These are phyloP conservation scores for Kurtzmaniella fragi DNA, from an alignment of 805 yeast species.

Conservation along the genomic window DNA sequence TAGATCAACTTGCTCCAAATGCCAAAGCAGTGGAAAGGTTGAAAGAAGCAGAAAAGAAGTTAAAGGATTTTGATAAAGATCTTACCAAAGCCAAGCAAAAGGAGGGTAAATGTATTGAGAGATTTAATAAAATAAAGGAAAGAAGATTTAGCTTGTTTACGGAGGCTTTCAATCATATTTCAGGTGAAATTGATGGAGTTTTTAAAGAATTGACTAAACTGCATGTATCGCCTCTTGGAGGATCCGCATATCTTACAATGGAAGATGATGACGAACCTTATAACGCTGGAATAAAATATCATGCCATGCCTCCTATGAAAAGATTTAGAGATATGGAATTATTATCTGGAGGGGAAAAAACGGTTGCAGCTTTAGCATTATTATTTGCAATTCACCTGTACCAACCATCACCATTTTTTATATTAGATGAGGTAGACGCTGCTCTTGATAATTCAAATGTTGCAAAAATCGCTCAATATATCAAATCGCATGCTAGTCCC, in stretches of 20 bases:
- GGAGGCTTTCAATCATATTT: slow-evolving; percentile 72
- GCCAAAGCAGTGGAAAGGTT: slow-evolving; percentile 74
- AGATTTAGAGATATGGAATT: slow-evolving; percentile 89
- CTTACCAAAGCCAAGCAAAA: slow-evolving; percentile 54
- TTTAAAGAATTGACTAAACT: slow-evolving; percentile 84
- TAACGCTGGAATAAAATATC: slow-evolving; percentile 74
- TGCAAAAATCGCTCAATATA: slow-evolving; percentile 79
- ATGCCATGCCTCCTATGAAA: slow-evolving; percentile 95
- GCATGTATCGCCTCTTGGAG: slow-evolving; percentile 72
- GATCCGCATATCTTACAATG: slow-evolving; percentile 83
- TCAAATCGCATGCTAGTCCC: slow-evolving; percentile 68
- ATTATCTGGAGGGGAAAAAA: slow-evolving; percentile 94
- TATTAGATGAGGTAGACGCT: slow-evolving; percentile 96
- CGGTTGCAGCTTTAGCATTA: slow-evolving; percentile 92
- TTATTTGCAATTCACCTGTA: slow-evolving; percentile 85
- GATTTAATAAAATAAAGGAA: slow-evolving; percentile 55
- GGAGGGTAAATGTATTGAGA: slow-evolving; percentile 50
- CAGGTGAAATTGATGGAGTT: slow-evolving; percentile 63
- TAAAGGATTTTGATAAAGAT: slow-evolving; percentile 60
- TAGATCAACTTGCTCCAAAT: slow-evolving; percentile 66
- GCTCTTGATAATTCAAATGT: slow-evolving; percentile 92
- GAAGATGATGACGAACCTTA: slow-evolving; percentile 92
- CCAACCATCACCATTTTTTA: slow-evolving; percentile 94
- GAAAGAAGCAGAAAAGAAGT: slow-evolving; percentile 57
- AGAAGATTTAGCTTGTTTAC: slow-evolving; percentile 61